These are phyloP conservation scores for Exophiala dermatitidis DNA, from an alignment of 2,329 filamentous ascomycete species.

Conservation along the genomic window DNA sequence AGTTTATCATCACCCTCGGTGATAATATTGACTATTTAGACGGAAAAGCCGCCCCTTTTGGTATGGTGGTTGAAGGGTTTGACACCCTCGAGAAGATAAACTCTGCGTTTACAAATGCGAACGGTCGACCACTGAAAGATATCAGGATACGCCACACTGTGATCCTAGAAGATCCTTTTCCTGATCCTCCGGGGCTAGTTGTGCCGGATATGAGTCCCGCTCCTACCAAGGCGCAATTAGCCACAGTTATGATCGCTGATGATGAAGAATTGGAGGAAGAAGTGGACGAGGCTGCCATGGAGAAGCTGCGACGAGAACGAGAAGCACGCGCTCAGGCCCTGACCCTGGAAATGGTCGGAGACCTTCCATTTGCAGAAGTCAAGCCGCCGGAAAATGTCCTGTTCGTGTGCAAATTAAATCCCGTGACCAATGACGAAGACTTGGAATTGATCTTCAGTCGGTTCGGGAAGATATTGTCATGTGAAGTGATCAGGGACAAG, in stretches of 20 bases:
- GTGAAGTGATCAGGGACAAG: slow-evolving; percentile 90
- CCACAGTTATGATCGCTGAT: slow-evolving; percentile 84
- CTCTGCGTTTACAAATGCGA: slow-evolving; percentile 75
- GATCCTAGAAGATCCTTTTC: slow-evolving; percentile 83
- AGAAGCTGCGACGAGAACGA: slow-evolving; percentile 73
- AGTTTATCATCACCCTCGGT: slow-evolving; percentile 88
- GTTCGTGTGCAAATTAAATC: slow-evolving; percentile 97
- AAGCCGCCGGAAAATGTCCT: slow-evolving; percentile 95
- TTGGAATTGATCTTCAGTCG: slow-evolving; percentile 93
- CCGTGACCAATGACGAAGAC: slow-evolving; percentile 90
- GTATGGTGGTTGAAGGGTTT: slow-evolving; percentile 91
- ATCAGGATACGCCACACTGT: slow-evolving; percentile 92
- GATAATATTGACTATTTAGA: slow-evolving; percentile 86
- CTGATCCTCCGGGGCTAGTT: slow-evolving; percentile 68
- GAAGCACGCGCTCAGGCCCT: slow-evolving; percentile 91
- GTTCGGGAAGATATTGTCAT: slow-evolving; percentile 90
- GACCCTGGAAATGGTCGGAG: slow-evolving; percentile 95
- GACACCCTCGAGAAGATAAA: slow-evolving; percentile 93
- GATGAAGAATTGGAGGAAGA: slow-evolving; percentile 75
- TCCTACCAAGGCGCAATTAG: slow-evolving; percentile 76
- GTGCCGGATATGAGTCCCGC: slow-evolving; percentile 73
- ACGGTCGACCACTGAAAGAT: slow-evolving; percentile 81
- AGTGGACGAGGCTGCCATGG: slow-evolving; percentile 70
- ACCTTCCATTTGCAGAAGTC: slow-evolving; percentile 93
- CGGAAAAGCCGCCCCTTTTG: slow-evolving; percentile 90